Percentiles rank a stretch among this genome's conserved stretches.
Conservation (phyloP, 768 basidiomycete genomes). For the Mrakia frigida region DNA sequence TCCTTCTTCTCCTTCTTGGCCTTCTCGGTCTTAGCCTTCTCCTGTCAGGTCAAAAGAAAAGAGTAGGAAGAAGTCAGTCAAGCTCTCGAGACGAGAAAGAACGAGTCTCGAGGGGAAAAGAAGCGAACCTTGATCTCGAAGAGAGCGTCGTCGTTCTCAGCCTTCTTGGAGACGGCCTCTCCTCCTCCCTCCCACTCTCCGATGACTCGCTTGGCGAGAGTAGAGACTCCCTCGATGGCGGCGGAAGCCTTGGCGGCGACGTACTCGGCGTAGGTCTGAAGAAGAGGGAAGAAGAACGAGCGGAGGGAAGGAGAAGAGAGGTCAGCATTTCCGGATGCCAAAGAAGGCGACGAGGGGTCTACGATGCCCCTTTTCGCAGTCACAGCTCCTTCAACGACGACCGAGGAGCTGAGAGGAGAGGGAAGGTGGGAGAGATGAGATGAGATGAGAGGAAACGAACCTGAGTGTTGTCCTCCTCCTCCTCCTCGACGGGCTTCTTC, state of each 20-base stretch:
- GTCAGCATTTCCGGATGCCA: neutral
- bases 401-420: neutral
- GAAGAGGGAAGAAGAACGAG: neutral
- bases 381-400: no score
- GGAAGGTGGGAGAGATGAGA: no score
- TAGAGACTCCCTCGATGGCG: slow-evolving; percentile 31
- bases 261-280: slow-evolving; percentile 33
- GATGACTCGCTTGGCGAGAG: slow-evolving; percentile 33
- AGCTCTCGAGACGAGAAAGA: neutral
- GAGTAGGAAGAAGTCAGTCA: neutral
- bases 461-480: slow-evolving; percentile 34
- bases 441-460: neutral
- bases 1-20: slow-evolving; percentile 31
- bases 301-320: neutral
- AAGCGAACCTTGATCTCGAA: slow-evolving; percentile 31
- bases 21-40: slow-evolving; percentile 24
- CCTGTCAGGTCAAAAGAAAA: neutral
- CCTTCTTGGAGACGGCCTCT: slow-evolving; percentile 33
- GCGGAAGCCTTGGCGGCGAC: slow-evolving; percentile 30
- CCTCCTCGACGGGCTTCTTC: slow-evolving; percentile 27
- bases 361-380: no score
- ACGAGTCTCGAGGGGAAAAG: no score
- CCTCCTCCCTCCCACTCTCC: slow-evolving; percentile 33
- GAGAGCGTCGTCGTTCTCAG: slow-evolving; percentile 28
- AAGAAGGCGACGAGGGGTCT: no score